Evolutionary conservation across 2,329 filamentous ascomycete genomes (phyloP), one percentile per base, ranked within the genome.

Genomic region (Botrytis cinerea): DNA sequence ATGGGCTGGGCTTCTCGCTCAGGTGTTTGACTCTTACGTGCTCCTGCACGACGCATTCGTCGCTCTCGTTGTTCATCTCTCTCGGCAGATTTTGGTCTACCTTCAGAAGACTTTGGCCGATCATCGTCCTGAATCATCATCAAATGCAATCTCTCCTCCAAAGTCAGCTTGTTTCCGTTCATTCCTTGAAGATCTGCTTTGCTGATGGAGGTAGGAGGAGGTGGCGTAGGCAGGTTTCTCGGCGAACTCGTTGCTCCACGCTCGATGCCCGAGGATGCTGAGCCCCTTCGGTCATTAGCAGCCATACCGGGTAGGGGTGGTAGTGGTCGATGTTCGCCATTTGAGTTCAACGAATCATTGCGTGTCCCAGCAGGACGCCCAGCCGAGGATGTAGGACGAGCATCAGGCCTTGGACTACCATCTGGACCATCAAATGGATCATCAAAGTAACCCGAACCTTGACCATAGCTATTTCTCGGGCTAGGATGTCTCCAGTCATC

Each of bases 401-500:
- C 77, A 62, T 89, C 89, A 10, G 91, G 89, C 84, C 88, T 89
- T 1, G 92, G 91, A 79, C 91, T 94, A 74, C 87, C 88, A 60
- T 92, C 84, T 60, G 85, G 83, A 38, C 85, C 85, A 38, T 86
- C 90, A 78, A 93, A 96, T 1, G 90, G 89, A 78, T 94, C 89
- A 54, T 93, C 90, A 45, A 79, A 78, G 61, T 71, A 73, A 51
- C 76, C 79, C 10, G 75, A 76, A 70, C 77, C 75, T 28, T 76
- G 71, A 60, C 77, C 78, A 71, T 77, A 75, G 57, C 73, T 73
- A 38, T 80, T 77, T 62, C 80, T 78, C 12, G 89, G 78, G 86
- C 90, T 81, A 84, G 93, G 84, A 84, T 95, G 93, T 76, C 93
- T 90, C 96, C 96, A 99, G 81, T 98, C 94, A 79, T 98, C 96